phyloP scores from a whole-genome alignment of 1,139 yeast species.

The Geotrichum aggregatum region DNA sequence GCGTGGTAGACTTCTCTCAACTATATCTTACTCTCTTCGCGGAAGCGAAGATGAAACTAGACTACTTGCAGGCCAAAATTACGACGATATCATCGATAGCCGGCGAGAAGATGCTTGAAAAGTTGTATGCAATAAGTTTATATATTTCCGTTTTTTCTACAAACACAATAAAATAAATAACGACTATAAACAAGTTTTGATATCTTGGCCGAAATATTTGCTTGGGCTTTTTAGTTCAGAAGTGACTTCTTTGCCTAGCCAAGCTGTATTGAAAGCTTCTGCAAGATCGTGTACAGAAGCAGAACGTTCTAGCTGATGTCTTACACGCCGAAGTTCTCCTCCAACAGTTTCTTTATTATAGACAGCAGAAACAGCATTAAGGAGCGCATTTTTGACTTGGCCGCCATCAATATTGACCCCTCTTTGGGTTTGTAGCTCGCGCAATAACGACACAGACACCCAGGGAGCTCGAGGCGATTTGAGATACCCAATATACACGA shows the following conservation, averaged over 20 bases:
- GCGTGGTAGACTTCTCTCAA: constrained; percentile 20
- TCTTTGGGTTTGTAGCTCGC: constrained; percentile 5
- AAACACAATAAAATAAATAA: too few relatives aligned
- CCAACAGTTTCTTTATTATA: constrained; percentile 7
- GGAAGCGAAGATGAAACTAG: constrained; percentile 21
- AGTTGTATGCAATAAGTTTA: neutral
- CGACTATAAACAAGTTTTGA: neutral
- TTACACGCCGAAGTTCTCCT: constrained; percentile 15
- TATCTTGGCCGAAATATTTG: neutral
- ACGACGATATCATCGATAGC: constrained; percentile 2
- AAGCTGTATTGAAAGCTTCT: constrained; percentile 19
- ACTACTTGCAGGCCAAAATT: constrained; percentile 18
- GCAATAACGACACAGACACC: constrained; percentile 5
- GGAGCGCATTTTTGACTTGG: constrained; percentile 44
- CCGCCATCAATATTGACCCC: constrained; percentile 11
- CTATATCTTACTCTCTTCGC: constrained; percentile 18
- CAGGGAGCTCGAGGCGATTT: constrained; percentile 13
- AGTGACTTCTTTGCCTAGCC: constrained; percentile 12
- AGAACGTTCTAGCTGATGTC: constrained; percentile 8
- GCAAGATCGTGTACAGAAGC: constrained; percentile 13
- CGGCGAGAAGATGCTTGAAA: constrained; percentile 4
- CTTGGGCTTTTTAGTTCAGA: neutral
- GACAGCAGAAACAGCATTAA: constrained; percentile 3
- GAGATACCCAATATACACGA: constrained; percentile 10
- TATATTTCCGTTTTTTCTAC: too few relatives aligned